A percentile compares a stretch with the other conserved stretches of the same genome.
These are phyloP conservation scores for Nitzschia inconspicua DNA, from an alignment of 108 stramenopile species.

Conservation along the genomic window DNA sequence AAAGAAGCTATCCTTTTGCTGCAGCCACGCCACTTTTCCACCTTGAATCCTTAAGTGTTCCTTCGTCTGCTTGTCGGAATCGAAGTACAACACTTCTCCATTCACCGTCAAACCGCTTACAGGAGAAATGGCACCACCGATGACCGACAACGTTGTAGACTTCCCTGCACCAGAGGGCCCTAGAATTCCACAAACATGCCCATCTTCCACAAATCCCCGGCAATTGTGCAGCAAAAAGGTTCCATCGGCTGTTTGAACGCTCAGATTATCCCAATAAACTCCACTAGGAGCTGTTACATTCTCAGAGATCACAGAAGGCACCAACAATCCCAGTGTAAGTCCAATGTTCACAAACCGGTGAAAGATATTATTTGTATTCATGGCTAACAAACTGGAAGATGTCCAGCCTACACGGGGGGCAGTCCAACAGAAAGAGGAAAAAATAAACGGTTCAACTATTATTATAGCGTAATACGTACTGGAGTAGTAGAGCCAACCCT, in stretches of 20 bases:
- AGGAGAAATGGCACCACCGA: conserved; percentile 21
- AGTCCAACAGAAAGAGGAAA: no score
- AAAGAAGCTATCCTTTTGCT: conserved; percentile 82
- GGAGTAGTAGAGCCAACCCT: no score
- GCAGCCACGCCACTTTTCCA: conserved; percentile 74
- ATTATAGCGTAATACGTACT: no score
- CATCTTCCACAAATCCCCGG: conserved; percentile 49
- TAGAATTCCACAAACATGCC: conserved; percentile 66
- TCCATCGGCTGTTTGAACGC: conserved; percentile 17
- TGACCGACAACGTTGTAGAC: conserved; percentile 11
- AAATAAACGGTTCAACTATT: no score
- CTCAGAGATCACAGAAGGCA: no score
- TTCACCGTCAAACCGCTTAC: conserved; percentile 17
- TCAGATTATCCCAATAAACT: conserved; percentile 24
- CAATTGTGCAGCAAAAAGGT: conserved; percentile 44
- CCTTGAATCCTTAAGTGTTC: conserved; percentile 35
- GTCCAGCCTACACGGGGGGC: no score
- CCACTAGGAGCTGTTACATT: conserved; percentile 10
- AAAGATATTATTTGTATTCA: no score
- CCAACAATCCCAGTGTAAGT: no score
- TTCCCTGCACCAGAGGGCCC: conserved; percentile 75
- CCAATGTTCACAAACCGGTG: no score
- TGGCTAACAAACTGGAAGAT: no score
- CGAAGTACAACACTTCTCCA: conserved; percentile 21
- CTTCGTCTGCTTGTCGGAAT: neutral